Percentiles rank a stretch among this genome's conserved stretches.
These are phyloP conservation scores for Tolypocladium tundrense DNA, from an alignment of 2,329 filamentous ascomycete genomes.

Conservation along the genomic window DNA sequence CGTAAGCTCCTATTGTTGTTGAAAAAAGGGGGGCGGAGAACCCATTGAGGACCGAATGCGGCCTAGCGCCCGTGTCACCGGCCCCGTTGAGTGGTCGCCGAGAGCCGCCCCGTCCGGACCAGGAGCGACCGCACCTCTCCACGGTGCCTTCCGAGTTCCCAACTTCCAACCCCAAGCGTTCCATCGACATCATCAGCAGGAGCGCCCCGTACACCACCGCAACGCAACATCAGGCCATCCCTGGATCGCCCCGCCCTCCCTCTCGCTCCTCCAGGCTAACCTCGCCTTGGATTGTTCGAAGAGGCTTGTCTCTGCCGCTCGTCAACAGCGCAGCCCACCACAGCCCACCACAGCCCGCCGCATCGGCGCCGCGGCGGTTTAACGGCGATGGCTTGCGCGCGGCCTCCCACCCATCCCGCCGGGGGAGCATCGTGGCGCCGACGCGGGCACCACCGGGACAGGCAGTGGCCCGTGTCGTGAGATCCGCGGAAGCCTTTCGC, in stretches of 20 bases:
- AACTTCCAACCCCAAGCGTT: not conserved
- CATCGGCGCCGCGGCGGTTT: not conserved
- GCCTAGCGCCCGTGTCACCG: slow-evolving; percentile 17
- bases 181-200: not conserved
- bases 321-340: not conserved
- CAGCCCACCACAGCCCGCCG: no score
- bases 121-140: not conserved
- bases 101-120: not conserved
- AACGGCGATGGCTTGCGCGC: not conserved
- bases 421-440: not conserved
- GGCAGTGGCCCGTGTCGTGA: not conserved
- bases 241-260: not conserved
- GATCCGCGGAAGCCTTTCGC: not conserved
- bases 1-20: slow-evolving; percentile 20
- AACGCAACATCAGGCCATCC: not conserved
- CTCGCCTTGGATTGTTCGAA: not conserved
- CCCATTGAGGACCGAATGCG: slow-evolving; percentile 15
- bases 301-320: not conserved
- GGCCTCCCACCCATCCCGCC: not conserved
- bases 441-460: not conserved
- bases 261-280: no score
- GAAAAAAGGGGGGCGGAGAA: slow-evolving; percentile 10
- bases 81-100: slow-evolving; percentile 5
- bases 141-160: not conserved
- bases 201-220: not conserved